A percentile compares a stretch with the other conserved stretches of the same genome.
Conservation (phyloP, 805 yeast genomes). For the Wickerhamomyces bovis region DNA sequence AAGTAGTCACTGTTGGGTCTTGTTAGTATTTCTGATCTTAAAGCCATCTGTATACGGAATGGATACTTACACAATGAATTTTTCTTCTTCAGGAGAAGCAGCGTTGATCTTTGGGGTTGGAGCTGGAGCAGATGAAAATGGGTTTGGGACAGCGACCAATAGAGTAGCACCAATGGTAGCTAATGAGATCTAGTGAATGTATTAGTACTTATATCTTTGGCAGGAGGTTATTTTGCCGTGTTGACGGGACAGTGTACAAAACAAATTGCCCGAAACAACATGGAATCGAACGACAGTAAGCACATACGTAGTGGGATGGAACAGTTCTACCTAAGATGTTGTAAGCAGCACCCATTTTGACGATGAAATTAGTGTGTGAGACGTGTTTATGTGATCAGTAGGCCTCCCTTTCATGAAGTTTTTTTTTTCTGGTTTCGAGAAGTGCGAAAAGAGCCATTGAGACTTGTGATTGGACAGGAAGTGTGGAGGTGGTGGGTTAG, state of each 20-base stretch:
- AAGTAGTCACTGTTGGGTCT: conserved; percentile 52
- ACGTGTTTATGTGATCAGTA: neutral
- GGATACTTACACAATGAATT: conserved; percentile 49
- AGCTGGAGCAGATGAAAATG: conserved; percentile 37
- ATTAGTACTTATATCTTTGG: conserved; percentile 6
- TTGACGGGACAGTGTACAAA: neutral
- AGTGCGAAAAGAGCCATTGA: neutral
- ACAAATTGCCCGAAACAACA: neutral
- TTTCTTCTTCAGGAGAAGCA: conserved; percentile 80
- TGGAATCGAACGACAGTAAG: neutral
- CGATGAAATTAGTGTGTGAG: neutral
- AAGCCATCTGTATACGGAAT: too few relatives aligned
- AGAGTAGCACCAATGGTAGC: conserved; percentile 73
- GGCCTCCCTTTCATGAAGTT: neutral
- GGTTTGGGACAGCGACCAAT: conserved; percentile 62
- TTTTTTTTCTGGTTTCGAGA: conserved; percentile 1
- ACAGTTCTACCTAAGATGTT: conserved; percentile 77
- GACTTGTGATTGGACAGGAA: neutral
- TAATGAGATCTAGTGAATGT: conserved; percentile 52
- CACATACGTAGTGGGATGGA: conserved; percentile 68
- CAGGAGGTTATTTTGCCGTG: neutral
- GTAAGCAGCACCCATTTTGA: conserved; percentile 78
- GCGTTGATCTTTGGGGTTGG: conserved; percentile 65
- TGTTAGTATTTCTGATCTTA: conserved; percentile 4
- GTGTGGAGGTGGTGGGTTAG: neutral